Evolutionary conservation across 805 yeast species (phyloP), one percentile per base, ranked within the genome.

Genomic region (Ogataea trehaloabstinens): DNA sequence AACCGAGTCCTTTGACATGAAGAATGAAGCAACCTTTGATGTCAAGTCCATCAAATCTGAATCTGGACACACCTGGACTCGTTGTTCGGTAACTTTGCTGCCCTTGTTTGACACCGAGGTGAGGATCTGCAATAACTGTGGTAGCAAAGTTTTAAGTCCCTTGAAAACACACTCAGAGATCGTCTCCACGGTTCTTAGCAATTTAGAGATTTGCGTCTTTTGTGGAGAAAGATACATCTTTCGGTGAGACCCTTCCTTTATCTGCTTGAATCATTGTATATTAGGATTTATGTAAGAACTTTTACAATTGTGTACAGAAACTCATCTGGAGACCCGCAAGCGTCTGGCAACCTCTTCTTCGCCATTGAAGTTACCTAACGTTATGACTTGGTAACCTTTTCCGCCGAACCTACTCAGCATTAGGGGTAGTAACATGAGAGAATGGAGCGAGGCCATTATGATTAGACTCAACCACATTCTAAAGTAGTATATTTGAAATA

Each of bases 401-500:
- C 86, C 85, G 8, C 93, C 95, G 48, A 71, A 67, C 36, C 69
- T 63, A 19, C 87, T 73, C 28, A 91, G 66, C 19, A 83, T 58
- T 4, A 87, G 76, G 0, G 99, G 99, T 37, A 91, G 66, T 40
- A 91, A 76, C 27, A 85, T 71, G 37, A 91, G 68, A 3, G 93
- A 76, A 58, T 91, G 97, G 1, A 84, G 48, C 0, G 90, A 78
- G 1, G 95, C 96, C 40, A 85, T 67, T 1, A 84, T 45, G 6
- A 91, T 82, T 43, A 91, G 68, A 1, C 89, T 70, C 10, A 85
- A 64, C 98, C 98, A 91, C 96, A 91, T 90, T 44, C 95, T 68
- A 70, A 91, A 91, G 60, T 93, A 91, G 61, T 87, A 91, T 2
- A 91, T 76, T 49, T 88, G 95, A 61, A 91, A 93, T 21, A 91